These are phyloP conservation scores for Penicillium lividum DNA, from an alignment of 495 filamentous ascomycete species.

Conservation along the genomic window DNA sequence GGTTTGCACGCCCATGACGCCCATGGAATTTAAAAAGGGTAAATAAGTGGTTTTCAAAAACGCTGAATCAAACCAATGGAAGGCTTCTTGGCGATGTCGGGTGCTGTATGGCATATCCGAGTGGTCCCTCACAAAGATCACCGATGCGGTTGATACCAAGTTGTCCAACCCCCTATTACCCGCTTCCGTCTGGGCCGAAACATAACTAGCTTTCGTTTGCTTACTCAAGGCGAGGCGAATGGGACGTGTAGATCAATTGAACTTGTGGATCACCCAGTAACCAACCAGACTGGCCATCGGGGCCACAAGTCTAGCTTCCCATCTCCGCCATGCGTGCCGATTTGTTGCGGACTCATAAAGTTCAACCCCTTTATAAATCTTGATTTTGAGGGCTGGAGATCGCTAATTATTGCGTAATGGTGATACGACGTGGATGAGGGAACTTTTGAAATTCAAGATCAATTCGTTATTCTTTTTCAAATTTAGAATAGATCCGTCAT, in stretches of 20 bases:
- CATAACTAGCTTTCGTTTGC: neutral
- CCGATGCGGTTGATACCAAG: no score
- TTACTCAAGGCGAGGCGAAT: neutral
- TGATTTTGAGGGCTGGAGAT: neutral
- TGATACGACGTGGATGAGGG: neutral
- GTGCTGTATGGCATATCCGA: no score
- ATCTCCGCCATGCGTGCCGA: neutral
- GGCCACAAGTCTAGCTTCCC: neutral
- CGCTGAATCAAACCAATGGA: no score
- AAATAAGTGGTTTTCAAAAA: no score
- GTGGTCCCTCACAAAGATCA: no score
- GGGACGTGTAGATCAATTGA: no score
- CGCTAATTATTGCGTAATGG: neutral
- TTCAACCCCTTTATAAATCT: neutral
- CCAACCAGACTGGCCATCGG: neutral
- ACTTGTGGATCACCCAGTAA: neutral
- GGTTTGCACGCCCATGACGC: no score
- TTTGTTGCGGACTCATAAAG: neutral
- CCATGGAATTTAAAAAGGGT: no score
- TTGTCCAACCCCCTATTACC: no score
- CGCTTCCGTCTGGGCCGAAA: no score
- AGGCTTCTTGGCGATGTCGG: no score
- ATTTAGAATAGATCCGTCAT: constrained; percentile 53
- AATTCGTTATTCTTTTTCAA: neutral
- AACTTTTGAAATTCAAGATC: neutral